Evolutionary conservation across 257 asterid genomes (phyloP).

Genomic region (Linaria vulgaris): DNA sequence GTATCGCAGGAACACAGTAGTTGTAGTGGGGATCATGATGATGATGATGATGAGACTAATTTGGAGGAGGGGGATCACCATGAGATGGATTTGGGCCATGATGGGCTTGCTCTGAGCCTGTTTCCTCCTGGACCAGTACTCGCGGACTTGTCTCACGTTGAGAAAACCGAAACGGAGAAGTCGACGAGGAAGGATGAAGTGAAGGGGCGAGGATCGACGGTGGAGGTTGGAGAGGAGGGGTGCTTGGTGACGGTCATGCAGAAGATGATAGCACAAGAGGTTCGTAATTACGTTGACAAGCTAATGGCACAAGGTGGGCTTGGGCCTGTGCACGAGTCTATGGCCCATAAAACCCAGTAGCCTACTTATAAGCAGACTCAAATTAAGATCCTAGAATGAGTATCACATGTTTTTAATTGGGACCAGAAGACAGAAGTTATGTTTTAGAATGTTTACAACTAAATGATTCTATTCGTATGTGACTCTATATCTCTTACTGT

Average conservation of each 20-base stretch:
- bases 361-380: not conserved
- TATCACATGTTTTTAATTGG: not conserved
- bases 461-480: not conserved
- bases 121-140: slow-evolving; percentile 42
- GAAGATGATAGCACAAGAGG: slow-evolving; percentile 70
- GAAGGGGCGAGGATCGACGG: slow-evolving; percentile 33
- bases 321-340: slow-evolving; percentile 28
- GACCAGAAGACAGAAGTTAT: too few species aligned
- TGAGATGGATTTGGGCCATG: slow-evolving; percentile 29
- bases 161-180: slow-evolving; percentile 9
- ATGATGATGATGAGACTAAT: too few species aligned
- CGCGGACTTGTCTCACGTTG: slow-evolving; percentile 21
- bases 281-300: slow-evolving; percentile 50
- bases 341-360: slow-evolving; percentile 12
- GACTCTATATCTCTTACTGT: not conserved
- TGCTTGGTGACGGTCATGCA: slow-evolving; percentile 47
- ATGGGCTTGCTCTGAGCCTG: slow-evolving; percentile 43
- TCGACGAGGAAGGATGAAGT: slow-evolving; percentile 14
- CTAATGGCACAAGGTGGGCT: slow-evolving; percentile 43
- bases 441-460: not conserved
- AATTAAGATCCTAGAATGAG: not conserved
- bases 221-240: slow-evolving; percentile 39
- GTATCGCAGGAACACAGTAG: slow-evolving; percentile 46
- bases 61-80: too few species aligned
- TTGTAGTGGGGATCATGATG: slow-evolving; percentile 31